Percentiles rank a stretch among this genome's conserved stretches.
Evolutionary conservation across 805 yeast genomes (phyloP).

Genomic region (Scheffersomyces coipomensis): DNA sequence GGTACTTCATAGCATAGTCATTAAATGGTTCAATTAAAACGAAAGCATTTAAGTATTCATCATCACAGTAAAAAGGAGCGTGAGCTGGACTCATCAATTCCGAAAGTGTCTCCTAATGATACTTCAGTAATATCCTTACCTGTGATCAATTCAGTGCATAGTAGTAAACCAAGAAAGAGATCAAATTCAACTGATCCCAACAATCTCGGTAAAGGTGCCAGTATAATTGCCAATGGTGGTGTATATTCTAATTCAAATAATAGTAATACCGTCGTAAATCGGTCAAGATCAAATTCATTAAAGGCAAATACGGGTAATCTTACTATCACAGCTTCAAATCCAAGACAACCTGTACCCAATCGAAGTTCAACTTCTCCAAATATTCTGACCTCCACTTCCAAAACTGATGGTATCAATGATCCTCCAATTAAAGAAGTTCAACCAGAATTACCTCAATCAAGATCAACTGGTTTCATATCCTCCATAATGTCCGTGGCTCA

Average conservation of each 20-base stretch:
- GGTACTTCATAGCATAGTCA: too few relatives aligned
- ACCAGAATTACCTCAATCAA: conserved; percentile 5
- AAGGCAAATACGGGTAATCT: not conserved
- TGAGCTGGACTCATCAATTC: not conserved
- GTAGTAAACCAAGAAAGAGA: not conserved
- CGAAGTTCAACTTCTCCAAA: not conserved
- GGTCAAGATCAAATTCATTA: not conserved
- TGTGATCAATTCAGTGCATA: not conserved
- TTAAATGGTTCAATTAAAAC: too few relatives aligned
- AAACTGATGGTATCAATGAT: not conserved
- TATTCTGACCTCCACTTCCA: not conserved
- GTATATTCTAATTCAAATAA: not conserved
- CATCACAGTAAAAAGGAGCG: not conserved
- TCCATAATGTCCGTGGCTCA: conserved; percentile 48
- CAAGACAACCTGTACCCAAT: not conserved
- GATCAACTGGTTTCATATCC: conserved; percentile 37
- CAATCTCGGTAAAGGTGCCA: not conserved
- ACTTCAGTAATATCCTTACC: not conserved
- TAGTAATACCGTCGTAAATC: not conserved
- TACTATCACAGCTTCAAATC: not conserved
- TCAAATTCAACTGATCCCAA: not conserved
- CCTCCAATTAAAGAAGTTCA: not conserved
- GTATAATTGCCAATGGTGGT: not conserved
- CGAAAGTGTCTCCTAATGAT: not conserved
- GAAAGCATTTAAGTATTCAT: too few relatives aligned